Evolutionary conservation across 1,284 basidiomycete genomes (phyloP), one percentile per base, ranked within the genome.

Genomic region (Cystobasidiaceae sp.): DNA sequence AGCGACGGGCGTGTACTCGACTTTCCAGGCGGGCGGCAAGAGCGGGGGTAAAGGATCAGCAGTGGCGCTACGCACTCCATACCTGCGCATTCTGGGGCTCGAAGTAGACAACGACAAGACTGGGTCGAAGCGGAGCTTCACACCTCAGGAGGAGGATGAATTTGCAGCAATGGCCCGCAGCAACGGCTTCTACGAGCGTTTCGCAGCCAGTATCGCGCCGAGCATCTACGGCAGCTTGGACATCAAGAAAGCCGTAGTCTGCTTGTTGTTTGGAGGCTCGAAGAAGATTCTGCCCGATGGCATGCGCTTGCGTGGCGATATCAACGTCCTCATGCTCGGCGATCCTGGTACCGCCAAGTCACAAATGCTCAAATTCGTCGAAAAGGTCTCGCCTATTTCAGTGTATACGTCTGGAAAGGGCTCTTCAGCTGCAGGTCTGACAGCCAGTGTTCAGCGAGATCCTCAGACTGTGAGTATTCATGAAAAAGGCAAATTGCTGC

Each of bases 331-430:
- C 15, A 79, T 98, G 48, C 83, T 98, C 44, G 94, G 94, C 79
- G 94, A 98, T 77, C 94, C 96, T 9, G 96, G 94, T 80, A 97
- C 94, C 6, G 94, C 94, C 58, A 98, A 98, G 78, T 92, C 89
- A 79, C 94, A 98, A 74, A 79, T 98, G 70, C 84, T 98, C 69
- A 98, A 98, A 76, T 98, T 98, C 72, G 96, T 97, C 8, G 96
- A 98, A 76, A 98, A 98, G 82, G 91, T 93, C 54, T 91, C 94
- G 0, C 94, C 96, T 0, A 93, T 98, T 69, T 89, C 93, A 0
- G 96, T 98, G 0, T 98, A 98, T 77, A 98, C 94, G 0, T 96
- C 93, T 11, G 96, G 94, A 4, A 98, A 98, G 76, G 96, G 94
- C 60, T 93, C 91, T 7, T 94, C 90, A 78, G 94, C 96, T 6